Evolutionary conservation across 345 rosid genomes (phyloP).

Genomic region (Iberis pinnata): DNA sequence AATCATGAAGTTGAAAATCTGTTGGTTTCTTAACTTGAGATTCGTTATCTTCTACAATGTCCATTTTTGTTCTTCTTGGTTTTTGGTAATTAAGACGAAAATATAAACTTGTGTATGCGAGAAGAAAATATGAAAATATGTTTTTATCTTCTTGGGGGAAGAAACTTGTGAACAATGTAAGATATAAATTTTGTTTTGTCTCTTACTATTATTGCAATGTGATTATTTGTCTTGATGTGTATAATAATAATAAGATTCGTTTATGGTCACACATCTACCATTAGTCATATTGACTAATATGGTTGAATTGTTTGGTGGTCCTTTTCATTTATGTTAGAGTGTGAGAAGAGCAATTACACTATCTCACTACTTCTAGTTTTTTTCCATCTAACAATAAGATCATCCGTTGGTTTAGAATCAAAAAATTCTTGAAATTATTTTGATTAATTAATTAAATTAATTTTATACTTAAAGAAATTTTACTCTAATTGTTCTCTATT

Average conservation of each 20-base stretch:
- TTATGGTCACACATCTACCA: slow-evolving; percentile 16
- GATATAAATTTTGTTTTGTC: background rate
- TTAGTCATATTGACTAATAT: background rate
- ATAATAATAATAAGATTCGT: background rate
- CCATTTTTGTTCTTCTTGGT: slow-evolving; percentile 1
- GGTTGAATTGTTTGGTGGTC: background rate
- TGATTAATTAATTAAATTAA: no score
- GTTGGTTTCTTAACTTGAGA: slow-evolving; percentile 13
- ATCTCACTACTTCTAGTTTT: no score
- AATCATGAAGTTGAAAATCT: slow-evolving; percentile 15
- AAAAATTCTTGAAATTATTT: no score
- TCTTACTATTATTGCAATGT: background rate
- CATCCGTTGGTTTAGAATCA: no score
- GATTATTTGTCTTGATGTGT: slow-evolving; percentile 11
- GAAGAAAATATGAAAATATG: slow-evolving; percentile 4
- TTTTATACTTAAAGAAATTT: no score
- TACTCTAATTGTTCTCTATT: no score
- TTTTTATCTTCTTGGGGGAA: slow-evolving; percentile 12
- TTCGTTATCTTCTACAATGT: slow-evolving; percentile 1
- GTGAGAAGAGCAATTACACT: no score
- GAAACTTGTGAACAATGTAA: slow-evolving; percentile 4
- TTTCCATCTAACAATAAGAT: no score
- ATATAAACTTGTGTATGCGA: background rate
- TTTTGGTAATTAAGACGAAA: background rate
- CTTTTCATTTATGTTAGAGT: no score